phyloP scores from a whole-genome alignment of 2,329 filamentous ascomycete genomes.

The Pseudophaeomoniella oleicola region DNA sequence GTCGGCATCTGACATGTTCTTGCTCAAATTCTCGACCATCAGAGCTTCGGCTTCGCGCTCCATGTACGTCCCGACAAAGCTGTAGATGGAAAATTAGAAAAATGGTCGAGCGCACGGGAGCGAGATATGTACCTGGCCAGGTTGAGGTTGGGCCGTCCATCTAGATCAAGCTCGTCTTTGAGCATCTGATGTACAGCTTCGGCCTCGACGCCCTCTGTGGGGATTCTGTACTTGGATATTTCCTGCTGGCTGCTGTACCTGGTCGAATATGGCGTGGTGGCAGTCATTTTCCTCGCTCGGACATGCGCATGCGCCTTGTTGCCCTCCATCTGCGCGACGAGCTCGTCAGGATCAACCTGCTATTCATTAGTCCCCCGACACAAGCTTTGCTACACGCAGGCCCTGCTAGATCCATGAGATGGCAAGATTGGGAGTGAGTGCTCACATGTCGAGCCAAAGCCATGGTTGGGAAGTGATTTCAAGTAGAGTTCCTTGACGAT shows the following conservation, averaged over 20 bases:
- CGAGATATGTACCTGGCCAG: conserved; percentile 34
- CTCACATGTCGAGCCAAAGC: background rate
- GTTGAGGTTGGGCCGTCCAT: conserved; percentile 54
- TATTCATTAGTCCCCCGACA: no score
- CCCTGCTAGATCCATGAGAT: no score
- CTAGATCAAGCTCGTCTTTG: conserved; percentile 48
- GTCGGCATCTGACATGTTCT: conserved; percentile 60
- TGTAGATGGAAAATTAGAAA: conserved; percentile 11
- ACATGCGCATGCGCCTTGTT: conserved; percentile 13
- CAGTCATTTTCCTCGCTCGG: conserved; percentile 13
- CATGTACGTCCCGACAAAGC: conserved; percentile 60
- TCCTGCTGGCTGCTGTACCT: conserved; percentile 18
- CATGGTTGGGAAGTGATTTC: no score
- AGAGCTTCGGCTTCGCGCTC: conserved; percentile 50
- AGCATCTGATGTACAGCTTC: conserved; percentile 53
- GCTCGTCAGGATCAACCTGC: conserved; percentile 15
- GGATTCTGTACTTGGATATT: conserved; percentile 19
- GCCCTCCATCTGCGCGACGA: conserved; percentile 12
- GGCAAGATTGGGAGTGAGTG: no score
- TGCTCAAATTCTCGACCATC: conserved; percentile 53
- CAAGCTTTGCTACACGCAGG: no score
- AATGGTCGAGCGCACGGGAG: background rate
- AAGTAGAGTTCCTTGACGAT: no score
- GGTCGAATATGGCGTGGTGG: conserved; percentile 18
- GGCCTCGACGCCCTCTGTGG: conserved; percentile 20